These are phyloP conservation scores for Colletotrichum higginsianum DNA, from an alignment of 2,329 filamentous ascomycete species.

Conservation along the genomic window DNA sequence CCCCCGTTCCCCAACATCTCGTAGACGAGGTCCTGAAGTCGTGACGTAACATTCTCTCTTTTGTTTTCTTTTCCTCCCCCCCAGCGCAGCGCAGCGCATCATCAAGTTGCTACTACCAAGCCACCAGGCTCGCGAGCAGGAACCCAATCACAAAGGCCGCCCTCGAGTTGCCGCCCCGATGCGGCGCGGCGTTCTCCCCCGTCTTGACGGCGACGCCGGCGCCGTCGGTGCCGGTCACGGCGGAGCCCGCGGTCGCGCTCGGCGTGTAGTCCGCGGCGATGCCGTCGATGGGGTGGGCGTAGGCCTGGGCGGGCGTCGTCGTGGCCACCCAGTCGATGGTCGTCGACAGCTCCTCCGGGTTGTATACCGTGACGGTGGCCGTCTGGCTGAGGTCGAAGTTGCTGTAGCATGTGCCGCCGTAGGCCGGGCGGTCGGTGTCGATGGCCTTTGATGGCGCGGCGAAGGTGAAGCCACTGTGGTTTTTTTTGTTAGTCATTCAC, in stretches of 20 bases:
- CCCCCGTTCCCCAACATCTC: too few species aligned
- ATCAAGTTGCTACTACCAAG: slow-evolving; percentile 11
- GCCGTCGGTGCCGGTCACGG: not conserved
- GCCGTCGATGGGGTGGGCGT: slow-evolving; percentile 38
- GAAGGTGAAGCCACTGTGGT: slow-evolving; percentile 31
- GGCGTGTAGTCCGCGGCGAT: slow-evolving; percentile 38
- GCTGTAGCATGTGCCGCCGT: slow-evolving; percentile 40
- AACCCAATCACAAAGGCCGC: slow-evolving; percentile 25
- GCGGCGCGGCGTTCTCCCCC: slow-evolving; percentile 27
- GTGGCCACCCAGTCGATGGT: slow-evolving; percentile 35
- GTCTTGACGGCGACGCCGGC: slow-evolving; percentile 24
- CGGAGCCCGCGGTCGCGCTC: not conserved
- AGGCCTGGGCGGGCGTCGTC: slow-evolving; percentile 37
- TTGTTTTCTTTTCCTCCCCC: too few species aligned
- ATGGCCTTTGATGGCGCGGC: slow-evolving; percentile 23
- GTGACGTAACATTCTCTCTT: not conserved
- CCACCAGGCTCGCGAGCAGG: slow-evolving; percentile 31
- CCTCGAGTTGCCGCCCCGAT: slow-evolving; percentile 32
- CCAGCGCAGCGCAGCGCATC: not conserved
- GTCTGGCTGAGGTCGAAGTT: slow-evolving; percentile 36
- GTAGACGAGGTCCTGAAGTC: not conserved
- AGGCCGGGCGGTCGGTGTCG: slow-evolving; percentile 34
- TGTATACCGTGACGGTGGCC: slow-evolving; percentile 40
- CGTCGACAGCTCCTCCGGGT: slow-evolving; percentile 30
- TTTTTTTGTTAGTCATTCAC: not conserved